These are phyloP conservation scores for Moesziomyces sp. DNA, from an alignment of 1,284 basidiomycete genomes.

Conservation along the genomic window DNA sequence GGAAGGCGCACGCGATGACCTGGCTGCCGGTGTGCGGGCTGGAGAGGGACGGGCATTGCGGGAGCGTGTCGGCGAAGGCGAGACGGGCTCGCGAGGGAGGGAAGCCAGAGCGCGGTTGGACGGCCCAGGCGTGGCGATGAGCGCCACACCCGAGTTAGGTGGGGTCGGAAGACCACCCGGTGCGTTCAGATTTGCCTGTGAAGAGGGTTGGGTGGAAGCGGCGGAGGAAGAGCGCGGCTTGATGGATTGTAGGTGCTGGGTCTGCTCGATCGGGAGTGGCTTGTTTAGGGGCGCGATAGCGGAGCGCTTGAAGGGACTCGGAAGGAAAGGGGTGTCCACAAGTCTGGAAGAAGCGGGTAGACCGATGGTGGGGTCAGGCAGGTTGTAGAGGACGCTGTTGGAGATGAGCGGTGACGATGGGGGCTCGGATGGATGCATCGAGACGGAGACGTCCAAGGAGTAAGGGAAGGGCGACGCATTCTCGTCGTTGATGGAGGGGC, in stretches of 20 bases:
- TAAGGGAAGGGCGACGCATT: constrained; percentile 22
- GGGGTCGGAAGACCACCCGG: constrained; percentile 42
- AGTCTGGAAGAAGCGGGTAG: constrained; percentile 4
- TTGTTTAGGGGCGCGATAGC: constrained; percentile 33
- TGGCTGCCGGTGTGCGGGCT: constrained; percentile 15
- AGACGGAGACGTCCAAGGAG: constrained; percentile 12
- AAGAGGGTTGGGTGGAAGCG: constrained; percentile 2
- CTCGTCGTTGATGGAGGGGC: constrained; percentile 23
- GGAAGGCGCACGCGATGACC: constrained; percentile 2
- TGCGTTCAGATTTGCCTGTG: constrained; percentile 23
- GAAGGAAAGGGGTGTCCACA: constrained; percentile 5
- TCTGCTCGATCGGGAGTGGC: constrained; percentile 30
- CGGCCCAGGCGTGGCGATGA: constrained; percentile 27
- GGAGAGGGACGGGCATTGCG: constrained; percentile 19
- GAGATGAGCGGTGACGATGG: constrained; percentile 33
- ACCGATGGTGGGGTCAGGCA: constrained; percentile 39
- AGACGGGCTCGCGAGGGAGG: constrained; percentile 31
- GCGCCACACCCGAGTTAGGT: constrained; percentile 33
- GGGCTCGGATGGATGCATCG: constrained; percentile 17
- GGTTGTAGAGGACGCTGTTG: constrained; percentile 47
- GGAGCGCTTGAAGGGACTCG: constrained; percentile 26
- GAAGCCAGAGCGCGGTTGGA: constrained; percentile 15
- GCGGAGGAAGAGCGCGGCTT: constrained; percentile 9
- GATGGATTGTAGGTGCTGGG: constrained; percentile 18
- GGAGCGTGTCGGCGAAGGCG: constrained; percentile 38